Evolutionary conservation across 2,329 filamentous ascomycete genomes (phyloP), one percentile per base, ranked within the genome.

Genomic region (Pseudocercospora macadamiae): DNA sequence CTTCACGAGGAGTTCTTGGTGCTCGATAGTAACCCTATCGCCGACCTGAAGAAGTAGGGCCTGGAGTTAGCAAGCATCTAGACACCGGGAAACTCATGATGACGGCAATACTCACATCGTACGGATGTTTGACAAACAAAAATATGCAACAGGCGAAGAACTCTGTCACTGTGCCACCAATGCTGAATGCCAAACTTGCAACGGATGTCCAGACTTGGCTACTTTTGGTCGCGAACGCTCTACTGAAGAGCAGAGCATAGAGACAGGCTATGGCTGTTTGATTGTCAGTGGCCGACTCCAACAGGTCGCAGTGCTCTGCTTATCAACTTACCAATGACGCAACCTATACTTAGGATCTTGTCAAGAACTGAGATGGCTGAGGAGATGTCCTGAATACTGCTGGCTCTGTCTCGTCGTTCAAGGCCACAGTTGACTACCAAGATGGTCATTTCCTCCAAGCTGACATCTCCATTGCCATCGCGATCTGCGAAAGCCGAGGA

Each of bases 121-220:
- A 97, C 0, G 93, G 93, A 73, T 97, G 93, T 79, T 97, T 97
- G 78, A 97, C 91, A 69, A 97, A 97, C 1, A 97, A 80, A 79
- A 97, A 97, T 70, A 97, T 96, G 18, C 39, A 97, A 36, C 92
- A 96, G 71, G 92, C 92, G n/a, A 97, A 84, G 63, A 97, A 90
- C 75, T 97, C 93, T 1, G 92, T 96, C 52, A 89, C 89, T 19
- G 92, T 88, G 73, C 97, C 97, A 66, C 96, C 88, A 76, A 97
- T 97, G 4, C 92, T 96, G 25, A 97, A 80, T 3, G 93, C 96
- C 12, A 97, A 85, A 54, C 62, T 59, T 23, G 63, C 65, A 10
- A 66, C 54, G 0, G 61, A 56, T 14, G 62, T 63, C 65, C 62
- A 67, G 26, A 68, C 57, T 21, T 66, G 62, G 14, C 21, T 12